A percentile compares a stretch with the other conserved stretches of the same genome.
These are phyloP conservation scores for Triangularia setosa DNA, from an alignment of 2,329 filamentous ascomycete genomes.

Conservation along the genomic window DNA sequence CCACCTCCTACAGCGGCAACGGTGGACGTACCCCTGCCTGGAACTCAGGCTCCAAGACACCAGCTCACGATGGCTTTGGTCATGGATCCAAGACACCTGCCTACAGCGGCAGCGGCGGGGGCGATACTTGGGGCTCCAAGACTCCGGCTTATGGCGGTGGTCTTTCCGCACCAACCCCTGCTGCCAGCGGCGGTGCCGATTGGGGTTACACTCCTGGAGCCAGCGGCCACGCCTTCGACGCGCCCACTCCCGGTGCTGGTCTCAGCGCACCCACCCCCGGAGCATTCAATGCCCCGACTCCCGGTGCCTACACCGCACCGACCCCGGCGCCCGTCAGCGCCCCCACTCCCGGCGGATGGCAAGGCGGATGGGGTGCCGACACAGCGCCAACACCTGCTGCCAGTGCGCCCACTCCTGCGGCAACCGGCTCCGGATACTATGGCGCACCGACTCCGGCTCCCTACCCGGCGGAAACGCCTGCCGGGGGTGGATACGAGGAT, in stretches of 20 bases:
- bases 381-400: constrained; percentile 63
- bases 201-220: constrained; percentile 58
- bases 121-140: constrained; percentile 68
- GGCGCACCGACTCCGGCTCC: constrained; percentile 64
- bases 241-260: constrained; percentile 60
- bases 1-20: constrained; percentile 67
- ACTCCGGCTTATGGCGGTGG: constrained; percentile 66
- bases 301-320: constrained; percentile 62
- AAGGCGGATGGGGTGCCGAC: constrained; percentile 56
- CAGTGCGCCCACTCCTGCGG: constrained; percentile 66
- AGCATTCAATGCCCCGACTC: constrained; percentile 65
- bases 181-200: constrained; percentile 53
- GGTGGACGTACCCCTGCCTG: constrained; percentile 71
- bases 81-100: constrained; percentile 66
- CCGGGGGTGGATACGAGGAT: constrained; percentile 54
- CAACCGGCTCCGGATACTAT: constrained; percentile 52
- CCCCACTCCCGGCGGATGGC: constrained; percentile 59
- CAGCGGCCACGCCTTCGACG: constrained; percentile 58
- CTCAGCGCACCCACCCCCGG: constrained; percentile 59
- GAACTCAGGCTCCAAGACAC: constrained; percentile 72
- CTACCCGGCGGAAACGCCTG: constrained; percentile 55
- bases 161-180: constrained; percentile 55
- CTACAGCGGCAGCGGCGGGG: constrained; percentile 43
- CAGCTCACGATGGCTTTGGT: constrained; percentile 61
- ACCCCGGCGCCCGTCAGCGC: constrained; percentile 62